Base-by-base conservation (phyloP, 805 yeast genomes). In the Komagataella pastoris region DNA sequence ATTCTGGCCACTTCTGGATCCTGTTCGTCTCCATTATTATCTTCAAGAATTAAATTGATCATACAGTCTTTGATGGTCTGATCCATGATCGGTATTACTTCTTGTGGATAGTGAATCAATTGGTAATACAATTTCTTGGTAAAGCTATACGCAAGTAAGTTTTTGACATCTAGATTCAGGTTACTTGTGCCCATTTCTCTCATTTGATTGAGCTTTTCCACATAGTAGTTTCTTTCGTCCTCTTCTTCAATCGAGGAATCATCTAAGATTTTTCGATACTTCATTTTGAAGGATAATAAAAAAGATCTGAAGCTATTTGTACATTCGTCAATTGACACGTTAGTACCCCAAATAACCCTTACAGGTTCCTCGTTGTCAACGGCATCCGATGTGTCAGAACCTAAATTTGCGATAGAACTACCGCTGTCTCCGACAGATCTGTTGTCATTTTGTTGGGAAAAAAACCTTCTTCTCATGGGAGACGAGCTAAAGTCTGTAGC, bases 301-400 rank as follows among this genome's bases (percentile, higher is more conserved):
- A 93, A 93, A 56, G 82, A 82, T 56, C 95, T 75, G 69, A 93
- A 91, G 50, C 78, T 75, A 57, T 80, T 84, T 44, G 86, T 77
- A 58, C 93, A 83, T 61, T 93, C 97, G 61, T 81, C 87, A 61
- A 93, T 90, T 49, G 95, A 85, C 24, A 93, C 96, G 62, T 91
- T 89, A 1, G 99, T 93, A 67, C 99, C 99, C 99, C 99, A 93
- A 61, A 93, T 91, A 51, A 93, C 96, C 60, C 95, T 77, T 21
- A 82, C 80, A 0, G 96, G 95, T 57, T 85, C 96, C 51, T 78
- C 79, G 21, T 72, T 70, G 50, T 70, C 65, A 7, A 66, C 65
- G 17, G 60, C 64, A 2, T 30, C 40, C 14, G 63, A 55, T 14
- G 62, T 55, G 12, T 61, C 61, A n/a, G 62, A 51, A 19, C 54